These are phyloP conservation scores for Globomyces pollinis-pini DNA, from an alignment of 192 early-diverging fungal genomes.

Conservation along the genomic window DNA sequence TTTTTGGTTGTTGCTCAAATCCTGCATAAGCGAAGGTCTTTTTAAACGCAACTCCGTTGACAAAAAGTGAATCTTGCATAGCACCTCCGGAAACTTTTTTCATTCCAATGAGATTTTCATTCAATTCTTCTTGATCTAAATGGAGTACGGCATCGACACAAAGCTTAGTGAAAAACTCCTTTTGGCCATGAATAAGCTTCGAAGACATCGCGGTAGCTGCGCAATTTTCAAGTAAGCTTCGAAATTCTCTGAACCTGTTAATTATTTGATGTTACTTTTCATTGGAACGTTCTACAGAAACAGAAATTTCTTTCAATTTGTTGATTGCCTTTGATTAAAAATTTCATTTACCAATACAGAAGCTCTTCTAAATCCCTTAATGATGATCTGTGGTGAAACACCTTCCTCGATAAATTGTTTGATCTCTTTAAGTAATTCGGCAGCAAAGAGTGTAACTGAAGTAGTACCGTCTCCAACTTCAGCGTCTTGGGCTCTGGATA, in stretches of 20 bases:
- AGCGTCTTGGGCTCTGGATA: constrained; percentile 95
- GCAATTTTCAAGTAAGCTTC: constrained; percentile 85
- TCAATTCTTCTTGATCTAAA: constrained; percentile 91
- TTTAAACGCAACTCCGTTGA: constrained; percentile 98
- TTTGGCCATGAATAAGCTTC: constrained; percentile 93
- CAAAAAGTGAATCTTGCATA: constrained; percentile 95
- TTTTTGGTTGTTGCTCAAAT: constrained; percentile 99
- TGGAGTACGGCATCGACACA: constrained; percentile 93
- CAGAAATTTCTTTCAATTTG: constrained; percentile 88
- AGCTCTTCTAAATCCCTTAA: constrained; percentile 92
- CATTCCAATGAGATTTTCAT: constrained; percentile 96
- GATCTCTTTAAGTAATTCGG: constrained; percentile 93
- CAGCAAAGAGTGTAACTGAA: constrained; percentile 91
- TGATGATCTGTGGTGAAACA: constrained; percentile 82
- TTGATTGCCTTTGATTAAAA: constrained; percentile 57
- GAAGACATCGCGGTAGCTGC: constrained; percentile 98
- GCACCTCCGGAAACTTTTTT: constrained; percentile 97
- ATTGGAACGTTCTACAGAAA: constrained; percentile 74
- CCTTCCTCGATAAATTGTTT: constrained; percentile 90
- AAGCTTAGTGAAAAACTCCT: constrained; percentile 97
- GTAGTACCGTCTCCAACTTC: constrained; percentile 99
- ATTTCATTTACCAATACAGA: constrained; percentile 58
- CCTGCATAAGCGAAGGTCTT: constrained; percentile 99
- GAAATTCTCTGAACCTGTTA: constrained; percentile 66
- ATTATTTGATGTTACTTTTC: constrained; percentile 40